phyloP scores from a whole-genome alignment of 805 yeast genomes.

The Ogataea zsoltii region DNA sequence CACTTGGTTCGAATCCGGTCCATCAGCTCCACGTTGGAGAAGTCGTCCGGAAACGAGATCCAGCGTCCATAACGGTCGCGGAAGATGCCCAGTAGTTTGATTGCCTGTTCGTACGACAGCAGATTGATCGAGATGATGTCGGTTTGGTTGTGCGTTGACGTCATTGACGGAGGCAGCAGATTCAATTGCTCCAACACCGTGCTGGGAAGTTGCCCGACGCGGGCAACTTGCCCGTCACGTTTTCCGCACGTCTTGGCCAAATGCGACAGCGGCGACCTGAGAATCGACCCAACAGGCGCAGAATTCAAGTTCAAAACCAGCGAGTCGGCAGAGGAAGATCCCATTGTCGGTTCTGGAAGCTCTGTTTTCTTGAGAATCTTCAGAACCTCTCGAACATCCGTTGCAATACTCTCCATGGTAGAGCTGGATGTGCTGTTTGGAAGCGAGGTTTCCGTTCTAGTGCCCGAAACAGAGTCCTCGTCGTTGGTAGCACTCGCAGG shows the following conservation, averaged over 20 bases:
- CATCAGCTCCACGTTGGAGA: conserved; percentile 50
- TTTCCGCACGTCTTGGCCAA: conserved; percentile 35
- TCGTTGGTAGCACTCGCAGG: neutral
- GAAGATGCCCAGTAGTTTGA: conserved; percentile 55
- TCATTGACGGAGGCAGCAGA: conserved; percentile 12
- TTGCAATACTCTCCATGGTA: conserved; percentile 7
- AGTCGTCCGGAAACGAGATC: conserved; percentile 66
- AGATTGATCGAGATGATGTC: conserved; percentile 56
- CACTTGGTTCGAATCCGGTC: conserved; percentile 50
- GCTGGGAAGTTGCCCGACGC: conserved; percentile 30
- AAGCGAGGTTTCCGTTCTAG: no score
- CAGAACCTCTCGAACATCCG: conserved; percentile 16
- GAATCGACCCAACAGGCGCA: conserved; percentile 31
- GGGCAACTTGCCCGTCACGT: conserved; percentile 31
- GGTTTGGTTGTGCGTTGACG: conserved; percentile 12
- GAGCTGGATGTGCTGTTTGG: no score
- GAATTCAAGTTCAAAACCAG: conserved; percentile 15
- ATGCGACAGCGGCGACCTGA: conserved; percentile 46
- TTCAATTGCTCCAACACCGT: conserved; percentile 13
- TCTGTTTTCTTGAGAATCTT: conserved; percentile 10
- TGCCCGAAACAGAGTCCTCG: no score
- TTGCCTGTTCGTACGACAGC: conserved; percentile 48
- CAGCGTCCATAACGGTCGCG: conserved; percentile 72
- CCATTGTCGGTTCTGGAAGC: conserved; percentile 11
- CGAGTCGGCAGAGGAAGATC: neutral